Evolutionary conservation across 2,329 filamentous ascomycete genomes (phyloP), one percentile per base, ranked within the genome.

Genomic region (Neofusicoccum kwambonambiense): DNA sequence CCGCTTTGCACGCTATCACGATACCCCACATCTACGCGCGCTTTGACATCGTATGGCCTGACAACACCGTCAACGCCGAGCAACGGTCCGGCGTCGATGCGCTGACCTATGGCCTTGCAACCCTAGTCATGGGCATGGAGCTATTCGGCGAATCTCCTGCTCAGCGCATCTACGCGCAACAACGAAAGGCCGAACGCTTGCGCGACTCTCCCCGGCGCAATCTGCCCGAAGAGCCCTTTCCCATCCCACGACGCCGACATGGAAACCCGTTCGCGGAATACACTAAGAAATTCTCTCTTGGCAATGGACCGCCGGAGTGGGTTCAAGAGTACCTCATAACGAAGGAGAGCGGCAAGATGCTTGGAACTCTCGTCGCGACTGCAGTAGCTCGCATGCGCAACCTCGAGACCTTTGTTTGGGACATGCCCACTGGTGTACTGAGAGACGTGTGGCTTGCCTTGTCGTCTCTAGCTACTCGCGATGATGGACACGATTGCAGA

Each of bases 21-120:
- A 88, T 92, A 27, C 91, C 91, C 17, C 87, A 89, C 70, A 92
- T 95, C 69, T 95, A 95, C 79, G 90, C 90, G 17, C 87, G 90
- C 66, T 95, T 95, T 77, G 91, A 95, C 73, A 95, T 95, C 68
- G 90, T 94, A 47, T 95, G 92, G 92, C 91, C 91, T 0, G 91
- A 94, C 72, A 86, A 86, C 37, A 84, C 85, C 68, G 81, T 85
- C 7, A 83, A 87, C 8, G 81, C 85, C 1, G 87, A 90, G 70
- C 87, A 89, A 62, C 84, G 88, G 49, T 87, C 87, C 45, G 90
- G 89, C 65, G 91, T 95, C 35, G 91, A 95, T 79, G 91, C 91
- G 44, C 85, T 95, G 51, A 93, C 91, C 0, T 94, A 92, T 74
- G 91, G 92, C 5, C 81, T 95, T 19, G 88, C 91, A 12, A 95